Conservation (phyloP, 2,329 filamentous ascomycete species). For the Ceratocystiopsis sp. region DNA sequence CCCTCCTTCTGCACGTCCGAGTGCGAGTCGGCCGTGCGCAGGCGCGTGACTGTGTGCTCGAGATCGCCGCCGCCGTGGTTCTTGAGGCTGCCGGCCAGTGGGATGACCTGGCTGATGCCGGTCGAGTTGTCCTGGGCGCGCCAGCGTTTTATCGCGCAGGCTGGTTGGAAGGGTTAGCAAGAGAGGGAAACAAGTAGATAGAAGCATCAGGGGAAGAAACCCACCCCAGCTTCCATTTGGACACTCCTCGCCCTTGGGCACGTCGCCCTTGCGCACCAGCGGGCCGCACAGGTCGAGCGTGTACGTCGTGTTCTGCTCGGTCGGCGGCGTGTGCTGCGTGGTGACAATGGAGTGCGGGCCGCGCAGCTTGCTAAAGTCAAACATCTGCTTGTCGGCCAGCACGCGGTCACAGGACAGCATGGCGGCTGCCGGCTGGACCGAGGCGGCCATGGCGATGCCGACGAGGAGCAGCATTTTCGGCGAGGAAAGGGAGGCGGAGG, state of each 20-base stretch:
- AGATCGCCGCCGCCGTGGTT: constrained; percentile 39
- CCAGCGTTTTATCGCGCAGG: constrained; percentile 56
- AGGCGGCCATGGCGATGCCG: constrained; percentile 4
- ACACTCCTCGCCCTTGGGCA: constrained; percentile 42
- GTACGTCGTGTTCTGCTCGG: constrained; percentile 58
- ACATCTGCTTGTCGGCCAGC: constrained; percentile 38
- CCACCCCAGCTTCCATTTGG: constrained; percentile 51
- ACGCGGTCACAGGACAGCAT: constrained; percentile 47
- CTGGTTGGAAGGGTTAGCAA: constrained; percentile 21
- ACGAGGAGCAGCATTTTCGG: constrained; percentile 2
- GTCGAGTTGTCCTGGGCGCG: constrained; percentile 29
- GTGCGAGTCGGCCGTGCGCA: constrained; percentile 48
- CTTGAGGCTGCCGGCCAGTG: constrained; percentile 57
- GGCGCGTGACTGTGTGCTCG: constrained; percentile 46
- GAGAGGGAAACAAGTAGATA: not conserved
- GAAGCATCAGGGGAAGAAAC: not conserved
- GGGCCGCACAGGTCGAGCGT: constrained; percentile 61
- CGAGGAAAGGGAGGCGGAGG: not conserved
- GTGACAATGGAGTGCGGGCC: constrained; percentile 56
- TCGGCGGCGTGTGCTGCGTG: constrained; percentile 31
- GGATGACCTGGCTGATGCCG: constrained; percentile 39
- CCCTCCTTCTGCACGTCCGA: constrained; percentile 54
- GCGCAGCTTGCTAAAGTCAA: constrained; percentile 44
- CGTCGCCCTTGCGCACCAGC: constrained; percentile 43
- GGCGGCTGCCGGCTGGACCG: constrained; percentile 16